Percentiles rank a stretch among this genome's conserved stretches.
phyloP scores from a whole-genome alignment of 768 basidiomycete species.

The Tylopilus felleus region DNA sequence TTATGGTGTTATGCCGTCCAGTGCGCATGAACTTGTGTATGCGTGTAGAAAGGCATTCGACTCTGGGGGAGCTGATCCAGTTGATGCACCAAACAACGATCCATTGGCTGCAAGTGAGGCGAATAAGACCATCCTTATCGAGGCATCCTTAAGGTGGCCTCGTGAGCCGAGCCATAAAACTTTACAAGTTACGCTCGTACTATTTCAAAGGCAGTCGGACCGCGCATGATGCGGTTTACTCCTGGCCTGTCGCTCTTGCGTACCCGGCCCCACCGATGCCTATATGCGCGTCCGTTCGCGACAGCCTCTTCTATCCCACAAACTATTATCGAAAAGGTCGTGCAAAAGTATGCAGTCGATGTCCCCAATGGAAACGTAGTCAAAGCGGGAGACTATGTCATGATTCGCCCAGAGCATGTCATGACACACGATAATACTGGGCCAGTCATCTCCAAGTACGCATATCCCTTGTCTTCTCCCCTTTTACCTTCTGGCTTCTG shows the following conservation, averaged over 20 bases:
- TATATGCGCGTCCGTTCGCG: slow-evolving; percentile 28
- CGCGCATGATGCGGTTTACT: slow-evolving; percentile 12
- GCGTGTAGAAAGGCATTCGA: too few relatives aligned
- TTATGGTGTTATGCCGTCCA: too few relatives aligned
- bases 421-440: slow-evolving; percentile 99
- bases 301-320: slow-evolving; percentile 53
- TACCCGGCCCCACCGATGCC: background rate
- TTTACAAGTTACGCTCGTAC: background rate
- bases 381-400: slow-evolving; percentile 97
- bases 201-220: background rate
- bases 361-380: slow-evolving; percentile 75
- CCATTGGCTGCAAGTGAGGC: too few relatives aligned
- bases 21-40: too few relatives aligned
- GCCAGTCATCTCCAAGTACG: slow-evolving; percentile 95
- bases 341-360: slow-evolving; percentile 95
- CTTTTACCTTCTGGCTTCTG: background rate
- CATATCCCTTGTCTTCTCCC: background rate
- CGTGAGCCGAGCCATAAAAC: too few relatives aligned
- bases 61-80: too few relatives aligned
- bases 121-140: too few relatives aligned
- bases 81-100: too few relatives aligned
- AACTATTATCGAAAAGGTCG: slow-evolving; percentile 95
- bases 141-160: too few relatives aligned
- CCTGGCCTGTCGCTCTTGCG: slow-evolving; percentile 9
- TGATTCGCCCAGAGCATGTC: slow-evolving; percentile 97